Evolutionary conservation across 768 basidiomycete species (phyloP).

Genomic region (Roridomyces roridus): DNA sequence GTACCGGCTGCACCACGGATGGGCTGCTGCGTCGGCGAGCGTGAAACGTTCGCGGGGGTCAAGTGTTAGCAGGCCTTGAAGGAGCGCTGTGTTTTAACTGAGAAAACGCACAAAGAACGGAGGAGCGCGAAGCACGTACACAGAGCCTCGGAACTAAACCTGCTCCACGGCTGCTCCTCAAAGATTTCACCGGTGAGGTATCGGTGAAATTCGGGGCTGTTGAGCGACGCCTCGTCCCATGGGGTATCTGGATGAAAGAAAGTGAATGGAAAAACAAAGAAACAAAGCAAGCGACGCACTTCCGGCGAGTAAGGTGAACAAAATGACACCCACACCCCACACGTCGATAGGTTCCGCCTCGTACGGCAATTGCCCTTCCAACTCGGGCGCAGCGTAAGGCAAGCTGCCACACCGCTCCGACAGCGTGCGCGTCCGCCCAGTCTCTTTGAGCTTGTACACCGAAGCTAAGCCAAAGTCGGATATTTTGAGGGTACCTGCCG

Average conservation of each 20-base stretch:
- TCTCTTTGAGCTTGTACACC: constrained; percentile 85
- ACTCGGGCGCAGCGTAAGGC: constrained; percentile 95
- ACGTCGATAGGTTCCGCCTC: constrained; percentile 92
- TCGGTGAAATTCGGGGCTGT: constrained; percentile 80
- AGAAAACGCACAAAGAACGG: not conserved
- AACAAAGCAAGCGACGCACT: constrained; percentile 59
- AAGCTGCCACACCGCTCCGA: constrained; percentile 89
- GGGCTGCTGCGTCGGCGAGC: constrained; percentile 51
- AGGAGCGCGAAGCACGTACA: constrained; percentile 53
- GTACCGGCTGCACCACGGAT: constrained; percentile 85
- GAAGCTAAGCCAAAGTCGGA: constrained; percentile 95
- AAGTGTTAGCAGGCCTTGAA: constrained; percentile 77
- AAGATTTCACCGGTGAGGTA: constrained; percentile 81
- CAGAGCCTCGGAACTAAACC: constrained; percentile 60
- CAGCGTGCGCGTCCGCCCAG: constrained; percentile 76
- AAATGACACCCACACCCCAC: constrained; percentile 95
- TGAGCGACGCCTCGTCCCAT: constrained; percentile 90
- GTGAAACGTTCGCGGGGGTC: constrained; percentile 73
- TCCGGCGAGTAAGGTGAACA: constrained; percentile 89
- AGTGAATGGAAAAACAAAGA: not conserved
- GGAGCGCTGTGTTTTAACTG: constrained; percentile 77
- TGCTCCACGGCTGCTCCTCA: constrained; percentile 79
- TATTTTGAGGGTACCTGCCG: constrained; percentile 86
- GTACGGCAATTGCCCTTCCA: constrained; percentile 73
- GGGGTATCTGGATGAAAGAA: constrained; percentile 79